Percentiles rank a stretch among this genome's conserved stretches.
These are phyloP conservation scores for Hygrocybe coccinea DNA, from an alignment of 768 basidiomycete species.

Conservation along the genomic window DNA sequence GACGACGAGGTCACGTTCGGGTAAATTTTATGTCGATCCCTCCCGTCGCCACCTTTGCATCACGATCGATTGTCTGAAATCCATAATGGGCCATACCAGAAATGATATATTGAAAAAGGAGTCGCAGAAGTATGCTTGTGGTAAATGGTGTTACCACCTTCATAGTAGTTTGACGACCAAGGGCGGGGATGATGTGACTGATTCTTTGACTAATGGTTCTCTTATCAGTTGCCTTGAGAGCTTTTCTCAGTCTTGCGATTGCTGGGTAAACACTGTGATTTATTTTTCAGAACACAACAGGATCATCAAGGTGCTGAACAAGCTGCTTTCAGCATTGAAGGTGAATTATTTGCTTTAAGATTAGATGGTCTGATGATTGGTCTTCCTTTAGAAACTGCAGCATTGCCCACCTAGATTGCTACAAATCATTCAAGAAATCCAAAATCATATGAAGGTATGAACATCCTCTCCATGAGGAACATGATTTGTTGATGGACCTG, in stretches of 20 bases:
- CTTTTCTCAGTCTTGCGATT: not conserved
- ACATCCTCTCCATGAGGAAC: too few relatives aligned
- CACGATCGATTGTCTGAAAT: not conserved
- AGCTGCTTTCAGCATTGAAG: too few relatives aligned
- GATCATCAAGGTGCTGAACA: too few relatives aligned
- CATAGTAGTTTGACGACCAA: not conserved
- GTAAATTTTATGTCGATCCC: constrained; percentile 25
- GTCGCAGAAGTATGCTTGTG: not conserved
- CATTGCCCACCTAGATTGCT: too few relatives aligned
- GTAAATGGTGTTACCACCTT: not conserved
- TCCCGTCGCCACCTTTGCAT: not conserved
- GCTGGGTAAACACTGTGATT: not conserved
- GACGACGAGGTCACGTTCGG: constrained; percentile 26
- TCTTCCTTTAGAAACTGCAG: too few relatives aligned
- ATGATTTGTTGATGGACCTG: not conserved
- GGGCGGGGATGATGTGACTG: not conserved
- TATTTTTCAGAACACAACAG: not conserved
- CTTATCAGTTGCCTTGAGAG: not conserved
- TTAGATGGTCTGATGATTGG: too few relatives aligned
- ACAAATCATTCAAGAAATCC: too few relatives aligned
- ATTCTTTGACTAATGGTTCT: not conserved
- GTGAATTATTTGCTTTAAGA: too few relatives aligned
- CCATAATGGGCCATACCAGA: not conserved
- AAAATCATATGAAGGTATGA: too few relatives aligned
- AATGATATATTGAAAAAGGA: not conserved